Conservation (phyloP, 2,329 filamentous ascomycete genomes). For the Orbilia oligospora region DNA sequence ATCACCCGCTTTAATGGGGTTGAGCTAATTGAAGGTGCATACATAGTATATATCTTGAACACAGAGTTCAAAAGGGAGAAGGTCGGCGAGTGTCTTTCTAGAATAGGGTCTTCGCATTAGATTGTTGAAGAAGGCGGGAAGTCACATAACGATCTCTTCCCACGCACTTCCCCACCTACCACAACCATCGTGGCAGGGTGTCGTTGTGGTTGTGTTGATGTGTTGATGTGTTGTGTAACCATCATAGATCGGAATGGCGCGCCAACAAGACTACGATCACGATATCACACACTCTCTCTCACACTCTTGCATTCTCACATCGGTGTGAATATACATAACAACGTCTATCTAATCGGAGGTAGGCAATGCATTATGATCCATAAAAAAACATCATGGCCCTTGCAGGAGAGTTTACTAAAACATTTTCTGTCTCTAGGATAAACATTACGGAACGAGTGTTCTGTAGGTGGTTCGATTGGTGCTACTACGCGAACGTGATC, state of each 20-base stretch:
- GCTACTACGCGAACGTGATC: neutral
- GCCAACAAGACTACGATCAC: neutral
- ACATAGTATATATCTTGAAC: conserved; percentile 11
- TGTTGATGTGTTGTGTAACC: conserved; percentile 7
- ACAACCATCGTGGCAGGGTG: neutral
- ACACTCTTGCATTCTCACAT: neutral
- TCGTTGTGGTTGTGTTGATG: neutral
- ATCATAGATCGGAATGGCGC: neutral
- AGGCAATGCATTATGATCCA: neutral
- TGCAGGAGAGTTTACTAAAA: neutral
- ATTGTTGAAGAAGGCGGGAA: neutral
- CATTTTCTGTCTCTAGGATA: neutral
- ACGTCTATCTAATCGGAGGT: too few relatives aligned
- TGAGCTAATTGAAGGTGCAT: neutral
- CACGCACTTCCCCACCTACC: neutral
- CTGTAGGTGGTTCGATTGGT: neutral
- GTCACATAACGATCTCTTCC: neutral
- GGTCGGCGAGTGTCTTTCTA: neutral
- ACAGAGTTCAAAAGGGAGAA: neutral
- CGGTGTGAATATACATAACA: neutral
- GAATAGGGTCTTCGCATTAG: neutral
- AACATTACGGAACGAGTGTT: conserved; percentile 9
- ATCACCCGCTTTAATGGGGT: too few relatives aligned
- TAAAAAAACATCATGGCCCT: neutral
- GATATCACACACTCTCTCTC: too few relatives aligned